Evolutionary conservation across 371 early-diverging fungal genomes (phyloP), one percentile per base, ranked within the genome.

Genomic region (Conidiobolus incongruus): DNA sequence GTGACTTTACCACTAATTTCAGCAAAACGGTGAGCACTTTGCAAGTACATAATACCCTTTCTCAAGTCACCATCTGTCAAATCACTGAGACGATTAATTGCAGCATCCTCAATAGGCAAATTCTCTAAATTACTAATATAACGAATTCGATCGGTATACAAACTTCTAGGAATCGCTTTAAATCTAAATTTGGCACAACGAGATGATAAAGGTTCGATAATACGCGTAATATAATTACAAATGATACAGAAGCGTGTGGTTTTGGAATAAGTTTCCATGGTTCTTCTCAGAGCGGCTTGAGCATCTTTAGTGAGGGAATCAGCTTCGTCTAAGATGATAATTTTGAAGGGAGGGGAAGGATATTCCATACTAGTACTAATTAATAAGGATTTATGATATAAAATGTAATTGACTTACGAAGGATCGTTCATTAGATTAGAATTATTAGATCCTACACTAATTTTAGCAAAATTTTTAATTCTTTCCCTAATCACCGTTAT

Each of bases 281-380:
- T 94, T 42, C 99, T 66, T 44, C 99, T 70, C 40, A 99, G 67
- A 7, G 98, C 98, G 13, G 89, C 74, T 56, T 99, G 99, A 0
- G 99, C 99, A 59, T 98, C 99, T 2, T 63, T 60, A 1, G 97
- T 99, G 94, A 99, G 87, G 5, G 90, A 86, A 65, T 99, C 99
- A 0, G 95, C 97, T 64, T 99, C 99, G 56, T 99, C 99, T 46
- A 99, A 68, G 52, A 99, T 89, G 35, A 99, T 74, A 30, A 98
- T 75, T 56, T 98, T 99, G 65, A 76, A 90, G 3, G 85, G 83
- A 2, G 91, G 89, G 45, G 63, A 64, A 32, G 38, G 31, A 45
- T 29, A 43, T 6, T 37, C 33, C 28, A 23, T n/a, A 19, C 23
- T 15, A 10, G 13, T 41, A 22, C 16, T 28, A 21, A 35, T 7